These are phyloP conservation scores for Papiliotrema terrestris DNA, from an alignment of 1,284 basidiomycete genomes.

Conservation along the genomic window DNA sequence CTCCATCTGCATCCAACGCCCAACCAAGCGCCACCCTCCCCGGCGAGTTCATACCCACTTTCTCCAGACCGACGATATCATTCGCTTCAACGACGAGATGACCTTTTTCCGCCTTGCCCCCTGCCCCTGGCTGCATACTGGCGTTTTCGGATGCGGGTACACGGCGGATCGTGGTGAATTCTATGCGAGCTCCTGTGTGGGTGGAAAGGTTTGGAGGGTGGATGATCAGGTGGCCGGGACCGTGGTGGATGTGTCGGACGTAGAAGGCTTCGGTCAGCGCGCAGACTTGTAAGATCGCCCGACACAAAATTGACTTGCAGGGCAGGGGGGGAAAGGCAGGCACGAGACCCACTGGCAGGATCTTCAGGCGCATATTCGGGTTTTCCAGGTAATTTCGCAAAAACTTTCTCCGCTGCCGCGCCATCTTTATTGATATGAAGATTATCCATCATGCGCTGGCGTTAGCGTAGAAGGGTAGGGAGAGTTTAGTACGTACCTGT, in stretches of 20 bases:
- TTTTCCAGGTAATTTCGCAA: slow-evolving; percentile 12
- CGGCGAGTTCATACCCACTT: slow-evolving; percentile 16
- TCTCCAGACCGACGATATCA: slow-evolving; percentile 22
- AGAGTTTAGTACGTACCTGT: slow-evolving; percentile 7
- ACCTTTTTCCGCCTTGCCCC: background rate
- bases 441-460: slow-evolving; percentile 15
- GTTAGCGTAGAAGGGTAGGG: background rate
- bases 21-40: slow-evolving; percentile 7
- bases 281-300: background rate
- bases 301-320: no score
- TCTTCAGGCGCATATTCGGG: slow-evolving; percentile 13
- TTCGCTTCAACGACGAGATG: slow-evolving; percentile 19
- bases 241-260: slow-evolving; percentile 19
- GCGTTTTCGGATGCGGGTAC: slow-evolving; percentile 5
- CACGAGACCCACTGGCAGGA: slow-evolving; percentile 17
- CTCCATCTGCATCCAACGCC: slow-evolving; percentile 15
- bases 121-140: background rate
- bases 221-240: slow-evolving; percentile 29
- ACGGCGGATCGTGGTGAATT: slow-evolving; percentile 21
- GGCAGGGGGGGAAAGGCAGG: no score
- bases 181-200: slow-evolving; percentile 15
- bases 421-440: slow-evolving; percentile 18
- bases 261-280: slow-evolving; percentile 21
- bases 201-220: slow-evolving; percentile 11
- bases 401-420: slow-evolving; percentile 10